Base-by-base conservation (phyloP, 1,139 yeast genomes). In the Pichia sp. region DNA sequence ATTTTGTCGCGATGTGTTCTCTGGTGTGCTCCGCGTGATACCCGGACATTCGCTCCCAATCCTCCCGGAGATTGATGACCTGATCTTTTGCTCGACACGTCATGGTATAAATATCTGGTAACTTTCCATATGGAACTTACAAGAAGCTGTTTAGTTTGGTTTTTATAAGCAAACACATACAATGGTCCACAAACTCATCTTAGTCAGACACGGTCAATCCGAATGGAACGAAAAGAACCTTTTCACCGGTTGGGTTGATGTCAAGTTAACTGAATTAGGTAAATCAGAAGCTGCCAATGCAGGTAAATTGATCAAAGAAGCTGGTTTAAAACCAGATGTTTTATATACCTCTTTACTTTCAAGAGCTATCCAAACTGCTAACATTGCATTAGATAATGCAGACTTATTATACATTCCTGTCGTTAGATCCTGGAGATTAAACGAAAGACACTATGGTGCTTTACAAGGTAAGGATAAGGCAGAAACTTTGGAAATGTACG, bases 161-260 rank as follows among this genome's bases (percentile, higher is more conserved):
- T 16, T 16, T 16, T 16, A 16, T 16, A 16, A 16, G 23, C 23
- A 16, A 16, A 16, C 23, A 34, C 11, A 34, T 34, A 34, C 11
- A 50, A 62, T 52, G 69, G 73, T 72, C 69, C 85, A 82, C 62
- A 83, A 81, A 69, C 75, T 84, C 71, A 77, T 84, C 64, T 73
- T 84, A 67, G 85, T 84, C 60, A 84, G 97, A 79, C 97, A 90
- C 92, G 97, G 97, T 64, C 96, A 90, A 77, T 85, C 95, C 72
- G 97, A 86, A 70, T 90, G 97, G 97, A 90, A 90, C 71, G 95
- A 87, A 72, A 86, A 86, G 79, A 90, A 92, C 79, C 78, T 90
- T 61, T 92, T 92, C 82, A 90, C 97, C 68, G 98, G 98, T 64
- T 92, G 98, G 98, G 97, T 90, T 55, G 97, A 90, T 68, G 95